Conservation (phyloP, 2,329 filamentous ascomycete species). For the Fusarium falciforme region DNA sequence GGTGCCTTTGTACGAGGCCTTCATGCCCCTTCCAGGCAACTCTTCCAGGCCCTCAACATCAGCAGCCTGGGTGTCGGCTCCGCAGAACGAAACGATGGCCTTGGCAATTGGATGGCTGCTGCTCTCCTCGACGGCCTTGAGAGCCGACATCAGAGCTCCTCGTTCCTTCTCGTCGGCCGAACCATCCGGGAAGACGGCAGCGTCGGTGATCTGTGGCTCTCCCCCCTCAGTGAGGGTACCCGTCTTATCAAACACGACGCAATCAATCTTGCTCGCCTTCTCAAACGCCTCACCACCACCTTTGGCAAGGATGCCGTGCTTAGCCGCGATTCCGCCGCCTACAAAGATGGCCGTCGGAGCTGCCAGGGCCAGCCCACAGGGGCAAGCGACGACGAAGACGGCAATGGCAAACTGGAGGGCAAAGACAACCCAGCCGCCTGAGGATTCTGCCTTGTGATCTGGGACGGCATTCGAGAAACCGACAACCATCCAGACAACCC, state of each 20-base stretch:
- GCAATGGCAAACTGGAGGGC: conserved; percentile 86
- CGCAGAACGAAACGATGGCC: conserved; percentile 74
- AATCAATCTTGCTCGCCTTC: conserved; percentile 81
- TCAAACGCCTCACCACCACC: conserved; percentile 89
- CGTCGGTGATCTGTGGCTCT: conserved; percentile 75
- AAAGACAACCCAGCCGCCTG: conserved; percentile 77
- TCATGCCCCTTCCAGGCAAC: conserved; percentile 77
- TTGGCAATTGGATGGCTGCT: conserved; percentile 81
- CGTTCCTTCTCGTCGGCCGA: conserved; percentile 36
- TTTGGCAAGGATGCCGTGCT: conserved; percentile 83
- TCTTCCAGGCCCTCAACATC: conserved; percentile 67
- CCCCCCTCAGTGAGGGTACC: conserved; percentile 82
- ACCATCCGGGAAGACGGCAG: conserved; percentile 52
- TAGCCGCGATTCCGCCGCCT: conserved; percentile 81
- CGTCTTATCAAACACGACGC: conserved; percentile 90
- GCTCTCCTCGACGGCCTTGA: conserved; percentile 74
- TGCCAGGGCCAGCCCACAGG: conserved; percentile 85
- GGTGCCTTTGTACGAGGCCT: conserved; percentile 55
- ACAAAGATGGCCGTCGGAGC: conserved; percentile 89
- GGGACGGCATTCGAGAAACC: conserved; percentile 70
- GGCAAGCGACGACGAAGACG: conserved; percentile 88
- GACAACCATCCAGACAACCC: conserved; percentile 76
- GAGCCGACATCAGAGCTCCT: conserved; percentile 60
- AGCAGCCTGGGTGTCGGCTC: conserved; percentile 46
- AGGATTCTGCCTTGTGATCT: conserved; percentile 63